These are phyloP conservation scores for Beauveria bassiana DNA, from an alignment of 2,329 filamentous ascomycete genomes.

Conservation along the genomic window DNA sequence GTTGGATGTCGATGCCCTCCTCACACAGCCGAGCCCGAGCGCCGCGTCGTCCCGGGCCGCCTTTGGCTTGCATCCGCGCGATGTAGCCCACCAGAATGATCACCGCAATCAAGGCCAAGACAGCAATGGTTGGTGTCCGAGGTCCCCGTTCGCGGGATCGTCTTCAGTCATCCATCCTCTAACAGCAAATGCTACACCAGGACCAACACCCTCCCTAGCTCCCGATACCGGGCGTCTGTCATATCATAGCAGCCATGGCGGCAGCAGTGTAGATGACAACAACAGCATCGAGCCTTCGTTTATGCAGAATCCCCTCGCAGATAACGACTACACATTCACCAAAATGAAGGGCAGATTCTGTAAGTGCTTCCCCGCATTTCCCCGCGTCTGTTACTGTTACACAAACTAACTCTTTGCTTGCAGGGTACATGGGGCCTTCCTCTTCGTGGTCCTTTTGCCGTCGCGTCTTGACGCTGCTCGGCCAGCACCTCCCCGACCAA, in stretches of 20 bases:
- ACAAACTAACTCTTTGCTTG: not conserved
- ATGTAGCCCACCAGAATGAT: conserved; percentile 8
- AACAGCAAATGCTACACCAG: not conserved
- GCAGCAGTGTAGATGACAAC: conserved; percentile 8
- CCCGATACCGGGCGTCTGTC: conserved; percentile 8
- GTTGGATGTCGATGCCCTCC: conserved; percentile 5
- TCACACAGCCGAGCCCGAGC: conserved; percentile 5
- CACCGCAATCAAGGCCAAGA: not conserved
- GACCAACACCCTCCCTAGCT: conserved; percentile 6
- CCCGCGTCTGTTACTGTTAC: not conserved
- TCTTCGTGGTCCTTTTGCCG: conserved; percentile 30
- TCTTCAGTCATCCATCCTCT: not conserved
- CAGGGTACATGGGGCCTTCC: conserved; percentile 28
- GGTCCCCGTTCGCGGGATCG: not conserved
- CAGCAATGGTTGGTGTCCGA: conserved; percentile 5
- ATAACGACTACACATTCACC: conserved; percentile 25
- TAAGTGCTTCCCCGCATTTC: conserved; percentile 11
- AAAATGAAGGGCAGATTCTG: conserved; percentile 24
- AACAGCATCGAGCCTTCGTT: conserved; percentile 9
- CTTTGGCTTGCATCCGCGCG: conserved; percentile 7
- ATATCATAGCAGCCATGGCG: conserved; percentile 7
- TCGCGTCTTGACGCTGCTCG: conserved; percentile 24
- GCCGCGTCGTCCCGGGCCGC: not conserved
- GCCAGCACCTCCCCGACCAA: conserved; percentile 24
- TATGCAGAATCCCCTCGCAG: conserved; percentile 23